Base-by-base conservation (phyloP, 2,329 filamentous ascomycete genomes). In the Talaromyces verruculosus region DNA sequence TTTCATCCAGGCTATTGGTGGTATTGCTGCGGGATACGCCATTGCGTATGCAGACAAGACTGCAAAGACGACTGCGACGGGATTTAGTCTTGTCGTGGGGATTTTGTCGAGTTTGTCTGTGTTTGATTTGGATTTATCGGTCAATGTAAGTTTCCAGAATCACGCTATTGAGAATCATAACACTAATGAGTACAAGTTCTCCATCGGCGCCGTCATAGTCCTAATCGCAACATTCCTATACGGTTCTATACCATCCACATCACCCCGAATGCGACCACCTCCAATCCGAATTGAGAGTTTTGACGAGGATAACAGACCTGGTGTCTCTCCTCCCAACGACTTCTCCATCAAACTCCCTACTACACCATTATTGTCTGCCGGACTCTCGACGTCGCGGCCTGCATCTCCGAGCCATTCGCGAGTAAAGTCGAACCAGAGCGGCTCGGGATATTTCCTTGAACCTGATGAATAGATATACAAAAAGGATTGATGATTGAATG, bases 61-160 rank as follows among this genome's bases (percentile, higher is more conserved):
- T 75, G 89, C 92, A 67, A 96, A 96, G 83, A 97, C 95, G 75
- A 93, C 96, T 79, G 93, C 94, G 4, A 94, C 93, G 5, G 95
- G 91, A 72, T 91, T 96, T 68, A 97, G 92, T 73, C 96, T 98
- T 68, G 83, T 97, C 65, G 81, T 97, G 60, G 96, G 91, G 75
- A 93, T 93, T 69, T 70, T 97, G 15, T 91, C 91, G 62, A 97
- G 93, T 74, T 85, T 96, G 1, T 89, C 88, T 79, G 90, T 97
- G 70, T 97, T 98, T 76, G 85, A 93, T 60, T 92, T 96, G 70
- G 79, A 87, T 58, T 85, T 95, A 51, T 91, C 90, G 0, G 73
- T 84, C 30, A 87, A 88, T 69, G 92, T 96, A 85, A 81, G 90
- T 83, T 19, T 22, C n/a, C 19, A 19, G 15, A n/a, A 28, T 65